These are phyloP conservation scores for Entophlyctis luteolus DNA, from an alignment of 192 early-diverging fungal genomes.

Conservation along the genomic window DNA sequence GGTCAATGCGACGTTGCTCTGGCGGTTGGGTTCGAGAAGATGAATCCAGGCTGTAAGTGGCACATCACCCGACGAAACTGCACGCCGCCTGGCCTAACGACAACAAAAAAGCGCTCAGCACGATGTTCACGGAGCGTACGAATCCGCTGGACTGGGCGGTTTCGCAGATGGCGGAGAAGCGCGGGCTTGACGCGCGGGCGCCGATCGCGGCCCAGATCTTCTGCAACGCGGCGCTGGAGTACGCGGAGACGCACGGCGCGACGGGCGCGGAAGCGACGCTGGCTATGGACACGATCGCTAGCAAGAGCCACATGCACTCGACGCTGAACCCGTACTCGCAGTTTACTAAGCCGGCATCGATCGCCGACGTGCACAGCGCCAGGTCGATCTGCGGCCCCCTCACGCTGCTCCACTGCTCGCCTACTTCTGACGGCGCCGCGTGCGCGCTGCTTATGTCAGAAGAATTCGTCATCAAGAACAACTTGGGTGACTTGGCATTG, in stretches of 20 bases:
- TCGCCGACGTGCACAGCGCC: slow-evolving; percentile 54
- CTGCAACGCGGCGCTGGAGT: slow-evolving; percentile 68
- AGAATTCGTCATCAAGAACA: slow-evolving; percentile 59
- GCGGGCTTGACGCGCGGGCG: slow-evolving; percentile 50
- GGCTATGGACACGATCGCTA: slow-evolving; percentile 64
- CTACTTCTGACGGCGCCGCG: slow-evolving; percentile 69
- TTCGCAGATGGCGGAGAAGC: slow-evolving; percentile 52
- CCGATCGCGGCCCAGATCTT: slow-evolving; percentile 69
- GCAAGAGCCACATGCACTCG: slow-evolving; percentile 71
- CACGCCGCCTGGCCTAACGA: not conserved
- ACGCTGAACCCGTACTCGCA: slow-evolving; percentile 69
- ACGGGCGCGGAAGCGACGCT: slow-evolving; percentile 17
- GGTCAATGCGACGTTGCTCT: slow-evolving; percentile 65
- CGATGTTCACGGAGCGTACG: slow-evolving; percentile 55
- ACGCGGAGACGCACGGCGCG: slow-evolving; percentile 59
- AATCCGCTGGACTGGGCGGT: slow-evolving; percentile 63
- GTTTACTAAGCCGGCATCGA: slow-evolving; percentile 49
- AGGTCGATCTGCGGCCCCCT: slow-evolving; percentile 65
- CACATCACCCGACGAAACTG: not conserved
- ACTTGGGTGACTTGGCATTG: slow-evolving; percentile 34
- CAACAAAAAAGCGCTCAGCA: slow-evolving; percentile 24
- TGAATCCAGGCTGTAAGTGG: slow-evolving; percentile 33
- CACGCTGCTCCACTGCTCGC: slow-evolving; percentile 72
- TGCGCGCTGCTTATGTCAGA: slow-evolving; percentile 65
- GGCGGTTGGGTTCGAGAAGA: slow-evolving; percentile 75